phyloP scores from a whole-genome alignment of 345 rosid genomes.

The rapeseed (Brassica napus) region Da-Ae NC_063444.1:43852501-43853000 shows the following conservation, averaged over 20 bases:
- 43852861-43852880: neutral
- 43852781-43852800: neutral
- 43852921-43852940: neutral
- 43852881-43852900: neutral
- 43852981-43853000: neutral
- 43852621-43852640: neutral
- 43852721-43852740: neutral
- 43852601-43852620: neutral
- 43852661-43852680: neutral
- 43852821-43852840: neutral
- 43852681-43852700: neutral
- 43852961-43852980: neutral
- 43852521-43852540: neutral
- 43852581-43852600: constrained; percentile 6
- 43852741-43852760: neutral
- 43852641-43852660: neutral
- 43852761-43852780: neutral
- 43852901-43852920: neutral
- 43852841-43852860: neutral
- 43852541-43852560: constrained; percentile 27
- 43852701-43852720: neutral
- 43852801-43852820: neutral
- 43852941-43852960: neutral
- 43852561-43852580: constrained; percentile 2
- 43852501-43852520: neutral